Evolutionary conservation across 176 grass and related monocot genomes (phyloP), one percentile per base, ranked within the genome.

Genomic region (Avena atlantica): DNA sequence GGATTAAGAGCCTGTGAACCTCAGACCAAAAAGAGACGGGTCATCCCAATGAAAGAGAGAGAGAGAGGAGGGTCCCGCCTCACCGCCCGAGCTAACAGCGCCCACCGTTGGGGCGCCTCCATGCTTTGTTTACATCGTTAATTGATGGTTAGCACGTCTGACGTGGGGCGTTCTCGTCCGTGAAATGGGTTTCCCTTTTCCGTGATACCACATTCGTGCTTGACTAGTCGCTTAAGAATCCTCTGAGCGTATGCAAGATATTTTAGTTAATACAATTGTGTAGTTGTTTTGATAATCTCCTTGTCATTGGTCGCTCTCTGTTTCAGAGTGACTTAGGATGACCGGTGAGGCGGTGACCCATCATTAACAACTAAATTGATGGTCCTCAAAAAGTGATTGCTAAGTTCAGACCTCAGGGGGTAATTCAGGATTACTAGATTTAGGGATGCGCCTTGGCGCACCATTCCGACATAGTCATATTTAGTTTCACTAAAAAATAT

Each of bases 21-120:
- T 37, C 12, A 20, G 37, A 24, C 63, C 10, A 12, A 44, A 34
- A 34, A 34, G 31, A 34, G 31, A 34, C 31, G 31, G 31, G 31
- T 34, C 31, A 34, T 34, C 31, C 31, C 31, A 34, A 34, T 34
- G 31, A 44, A 42, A 42, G 4, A 44, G 8, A 44, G 8, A 44
- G 0, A 16, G 19, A 9, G 67, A 12, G 7, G 9, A 45, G 72
- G 52, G 42, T 8, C 42, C 42, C 42, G 8, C 81, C 4, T 6
- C 29, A 12, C 87, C 87, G 82, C 87, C 87, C 82, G 29, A 89
- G 57, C 87, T 31, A 23, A 9, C 9, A 83, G 80, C 14, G 45
- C 86, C 80, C 72, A 6, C 72, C 86, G 9, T 74, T n/a, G 0
- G 45, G 44, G 60, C 21, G 53, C 9, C 52, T n/a, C 10, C 3